Conservation (phyloP, 495 filamentous ascomycete genomes). For the Penicillium pulvis region DNA sequence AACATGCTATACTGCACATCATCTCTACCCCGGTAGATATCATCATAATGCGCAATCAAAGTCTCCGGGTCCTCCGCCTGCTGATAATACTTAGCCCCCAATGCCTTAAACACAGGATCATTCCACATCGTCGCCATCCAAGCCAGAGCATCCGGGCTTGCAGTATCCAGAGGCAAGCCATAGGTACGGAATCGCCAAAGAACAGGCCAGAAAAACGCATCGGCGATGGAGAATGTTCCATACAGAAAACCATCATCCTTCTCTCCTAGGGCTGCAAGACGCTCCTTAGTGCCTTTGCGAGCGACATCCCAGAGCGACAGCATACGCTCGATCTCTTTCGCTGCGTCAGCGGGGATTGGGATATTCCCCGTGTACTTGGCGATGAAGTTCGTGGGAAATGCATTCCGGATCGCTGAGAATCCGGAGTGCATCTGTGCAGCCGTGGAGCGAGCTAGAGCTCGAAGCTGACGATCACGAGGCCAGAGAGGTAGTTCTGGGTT, state of each 20-base stretch:
- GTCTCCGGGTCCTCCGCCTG: slow-evolving; percentile 44
- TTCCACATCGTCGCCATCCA: slow-evolving; percentile 54
- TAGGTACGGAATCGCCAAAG: slow-evolving; percentile 52
- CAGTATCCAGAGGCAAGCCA: slow-evolving; percentile 39
- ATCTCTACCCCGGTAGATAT: slow-evolving; percentile 37
- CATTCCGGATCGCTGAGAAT: slow-evolving; percentile 47
- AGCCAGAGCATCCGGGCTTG: slow-evolving; percentile 36
- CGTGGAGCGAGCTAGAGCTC: slow-evolving; percentile 53
- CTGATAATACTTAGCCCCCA: slow-evolving; percentile 37
- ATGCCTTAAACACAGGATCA: slow-evolving; percentile 36
- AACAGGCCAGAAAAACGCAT: slow-evolving; percentile 38
- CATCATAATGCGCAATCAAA: slow-evolving; percentile 40
- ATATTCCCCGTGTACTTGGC: slow-evolving; percentile 35
- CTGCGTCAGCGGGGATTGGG: slow-evolving; percentile 28
- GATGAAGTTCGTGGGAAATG: slow-evolving; percentile 49
- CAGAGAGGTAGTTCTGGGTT: slow-evolving; percentile 46
- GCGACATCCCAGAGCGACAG: slow-evolving; percentile 27
- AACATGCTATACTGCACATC: slow-evolving; percentile 39
- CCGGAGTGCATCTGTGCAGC: slow-evolving; percentile 58
- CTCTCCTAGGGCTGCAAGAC: slow-evolving; percentile 26
- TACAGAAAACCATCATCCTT: slow-evolving; percentile 31
- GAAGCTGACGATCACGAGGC: slow-evolving; percentile 44
- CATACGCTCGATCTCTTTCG: slow-evolving; percentile 29
- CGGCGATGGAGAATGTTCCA: slow-evolving; percentile 39
- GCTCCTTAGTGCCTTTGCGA: slow-evolving; percentile 23